Evolutionary conservation across 179 eudicot species (phyloP), one percentile per base, ranked within the genome.

Genomic region (Silene coronaria): DNA sequence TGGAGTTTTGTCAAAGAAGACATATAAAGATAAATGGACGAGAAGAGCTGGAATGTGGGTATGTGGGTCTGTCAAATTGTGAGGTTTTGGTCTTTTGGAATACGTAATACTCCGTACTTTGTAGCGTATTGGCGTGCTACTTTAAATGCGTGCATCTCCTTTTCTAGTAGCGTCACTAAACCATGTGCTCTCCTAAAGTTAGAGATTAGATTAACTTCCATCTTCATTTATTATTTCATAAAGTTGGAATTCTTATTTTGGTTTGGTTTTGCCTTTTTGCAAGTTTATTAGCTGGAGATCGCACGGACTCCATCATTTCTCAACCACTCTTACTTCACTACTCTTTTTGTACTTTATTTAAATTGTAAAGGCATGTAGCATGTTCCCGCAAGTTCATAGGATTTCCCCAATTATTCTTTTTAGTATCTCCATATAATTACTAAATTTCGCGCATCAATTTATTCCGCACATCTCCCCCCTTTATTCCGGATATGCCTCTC

Each of bases 131-230:
- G 28, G 42, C 70, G 45, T 74, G 70, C 59, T 42, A 26, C 70
- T 61, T 38, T 46, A 21, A 75, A 86, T 85, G 71, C 71, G 42
- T 36, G 16, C 51, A 65, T 16, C 21, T 0, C 12, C 45, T 30
- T 65, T 65, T 65, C 4, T 1, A 21, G 5, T 11, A 7, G 28
- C 7, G n/a, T 3, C 21, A 10, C 12, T 68, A 68, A 22, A 68
- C 57, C 72, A 68, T 68, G 72, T 68, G 72, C 72, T 42, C 26
- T 67, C 16, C 53, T 34, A 67, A 67, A 36, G 27, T 36, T 3
- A 24, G 45, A 19, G 24, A 3, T 11, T 1, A 17, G 45, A 30
- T 61, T 61, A 32, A 32, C 24, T 34, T 67, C 27, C 27, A 67
- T 21, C 27, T 12, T 36, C 53, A 38, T 34, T 67, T 27, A 67